Percentiles rank a stretch among this genome's conserved stretches.
phyloP scores from a whole-genome alignment of 129 eudicot species.

The Flaveria linearis region DNA sequence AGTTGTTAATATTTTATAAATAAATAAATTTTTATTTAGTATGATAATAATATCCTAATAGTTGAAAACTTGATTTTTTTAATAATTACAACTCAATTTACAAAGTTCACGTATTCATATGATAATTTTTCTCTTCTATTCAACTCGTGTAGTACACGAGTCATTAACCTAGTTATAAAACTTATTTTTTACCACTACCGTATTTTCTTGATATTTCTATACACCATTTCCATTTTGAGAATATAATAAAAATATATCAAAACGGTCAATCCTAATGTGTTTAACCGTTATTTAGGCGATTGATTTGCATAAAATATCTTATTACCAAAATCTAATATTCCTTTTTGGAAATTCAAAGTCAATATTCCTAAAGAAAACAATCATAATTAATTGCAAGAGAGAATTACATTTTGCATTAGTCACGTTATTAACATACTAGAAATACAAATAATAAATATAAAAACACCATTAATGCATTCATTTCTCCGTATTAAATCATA shows the following conservation, averaged over 20 bases:
- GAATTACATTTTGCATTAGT: not conserved
- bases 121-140: too few species aligned
- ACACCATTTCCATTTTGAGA: not conserved
- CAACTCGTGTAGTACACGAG: too few species aligned
- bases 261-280: not conserved
- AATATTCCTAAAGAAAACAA: not conserved
- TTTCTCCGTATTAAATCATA: not conserved
- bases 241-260: not conserved
- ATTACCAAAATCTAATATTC: constrained; percentile 6
- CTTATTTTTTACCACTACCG: too few species aligned
- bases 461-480: not conserved
- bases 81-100: too few species aligned
- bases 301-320: not conserved
- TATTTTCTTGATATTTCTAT: too few species aligned
- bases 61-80: too few species aligned
- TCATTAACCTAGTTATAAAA: too few species aligned
- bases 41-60: too few species aligned
- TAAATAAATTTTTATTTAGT: too few species aligned
- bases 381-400: not conserved
- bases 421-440: not conserved
- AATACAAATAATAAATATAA: not conserved
- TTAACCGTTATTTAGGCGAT: not conserved
- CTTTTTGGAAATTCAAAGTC: not conserved
- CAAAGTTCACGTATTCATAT: too few species aligned
- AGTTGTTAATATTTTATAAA: too few species aligned